phyloP scores from a whole-genome alignment of 306 rosid species.

The Leucaena leucocephala region DNA sequence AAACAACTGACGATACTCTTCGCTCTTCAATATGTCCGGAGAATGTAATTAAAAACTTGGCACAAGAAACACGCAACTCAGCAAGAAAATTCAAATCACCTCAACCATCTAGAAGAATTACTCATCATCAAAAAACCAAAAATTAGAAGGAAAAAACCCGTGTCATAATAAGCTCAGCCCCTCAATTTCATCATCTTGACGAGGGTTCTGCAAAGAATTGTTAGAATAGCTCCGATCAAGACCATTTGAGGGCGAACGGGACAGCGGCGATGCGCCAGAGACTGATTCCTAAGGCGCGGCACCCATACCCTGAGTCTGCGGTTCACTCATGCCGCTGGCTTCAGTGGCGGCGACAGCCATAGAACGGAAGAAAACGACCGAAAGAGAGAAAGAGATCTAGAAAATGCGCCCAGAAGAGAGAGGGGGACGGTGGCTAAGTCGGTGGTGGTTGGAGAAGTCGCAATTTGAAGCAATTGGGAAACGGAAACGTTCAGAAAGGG shows the following conservation, averaged over 20 bases:
- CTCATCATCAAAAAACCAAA: not conserved
- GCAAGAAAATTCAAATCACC: slow-evolving; percentile 5
- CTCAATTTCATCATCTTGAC: slow-evolving; percentile 56
- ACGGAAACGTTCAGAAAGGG: slow-evolving; percentile 15
- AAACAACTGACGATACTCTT: slow-evolving; percentile 94
- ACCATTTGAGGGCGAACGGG: slow-evolving; percentile 31
- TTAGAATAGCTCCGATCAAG: slow-evolving; percentile 54
- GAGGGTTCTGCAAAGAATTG: slow-evolving; percentile 48
- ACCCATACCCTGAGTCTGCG: slow-evolving; percentile 45
- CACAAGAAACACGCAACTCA: not conserved
- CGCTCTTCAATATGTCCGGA: slow-evolving; percentile 63
- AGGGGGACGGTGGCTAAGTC: not conserved
- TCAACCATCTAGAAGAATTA: not conserved
- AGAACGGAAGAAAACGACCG: not conserved
- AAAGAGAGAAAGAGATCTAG: slow-evolving; percentile 29
- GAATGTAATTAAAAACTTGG: slow-evolving; percentile 38
- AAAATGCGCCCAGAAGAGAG: not conserved
- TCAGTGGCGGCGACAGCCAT: slow-evolving; percentile 40
- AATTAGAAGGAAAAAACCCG: not conserved
- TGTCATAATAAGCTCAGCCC: slow-evolving; percentile 29
- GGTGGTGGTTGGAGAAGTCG: not conserved
- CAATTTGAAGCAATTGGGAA: not conserved
- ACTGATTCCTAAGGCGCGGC: slow-evolving; percentile 48
- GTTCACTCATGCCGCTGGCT: slow-evolving; percentile 40
- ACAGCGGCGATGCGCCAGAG: slow-evolving; percentile 36